Evolutionary conservation across 768 basidiomycete species (phyloP).

Genomic region (Mycena indigotica): DNA sequence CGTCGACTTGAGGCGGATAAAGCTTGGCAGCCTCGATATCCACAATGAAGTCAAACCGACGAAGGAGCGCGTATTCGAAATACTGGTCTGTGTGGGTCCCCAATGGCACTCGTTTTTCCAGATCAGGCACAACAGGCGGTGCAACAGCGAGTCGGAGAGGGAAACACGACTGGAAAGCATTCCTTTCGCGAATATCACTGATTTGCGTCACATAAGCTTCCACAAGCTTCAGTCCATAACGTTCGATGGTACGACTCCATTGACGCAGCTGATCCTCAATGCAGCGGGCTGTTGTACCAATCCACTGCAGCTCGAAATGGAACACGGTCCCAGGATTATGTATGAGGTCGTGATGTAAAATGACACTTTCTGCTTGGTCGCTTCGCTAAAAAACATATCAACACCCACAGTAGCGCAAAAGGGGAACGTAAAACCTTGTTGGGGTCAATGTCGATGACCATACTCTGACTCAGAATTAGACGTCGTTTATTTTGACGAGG

Average conservation of each 20-base stretch:
- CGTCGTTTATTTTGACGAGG: constrained; percentile 57
- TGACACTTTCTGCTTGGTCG: constrained; percentile 84
- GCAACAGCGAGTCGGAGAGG: constrained; percentile 76
- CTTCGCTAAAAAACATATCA: no score
- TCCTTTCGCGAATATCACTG: constrained; percentile 79
- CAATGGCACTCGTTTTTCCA: constrained; percentile 69
- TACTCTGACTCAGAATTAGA: constrained; percentile 82
- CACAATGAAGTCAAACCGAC: constrained; percentile 78
- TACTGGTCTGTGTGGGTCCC: constrained; percentile 67
- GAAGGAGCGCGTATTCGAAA: constrained; percentile 80
- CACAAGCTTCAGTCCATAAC: constrained; percentile 88
- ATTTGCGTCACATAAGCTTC: constrained; percentile 94
- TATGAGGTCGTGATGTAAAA: constrained; percentile 91
- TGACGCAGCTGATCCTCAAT: constrained; percentile 86
- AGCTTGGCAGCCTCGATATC: constrained; percentile 78
- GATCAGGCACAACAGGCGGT: constrained; percentile 70
- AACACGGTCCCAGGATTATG: constrained; percentile 95
- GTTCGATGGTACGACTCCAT: constrained; percentile 82
- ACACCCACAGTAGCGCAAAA: no score
- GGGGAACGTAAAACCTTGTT: constrained; percentile 54
- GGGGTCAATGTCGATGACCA: constrained; percentile 86
- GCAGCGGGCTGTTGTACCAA: constrained; percentile 87
- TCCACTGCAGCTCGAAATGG: constrained; percentile 98
- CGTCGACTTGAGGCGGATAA: constrained; percentile 82
- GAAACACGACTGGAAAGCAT: constrained; percentile 90